Evolutionary conservation across 2,329 filamentous ascomycete genomes (phyloP).

Genomic region (Chaetothyriales sp.): DNA sequence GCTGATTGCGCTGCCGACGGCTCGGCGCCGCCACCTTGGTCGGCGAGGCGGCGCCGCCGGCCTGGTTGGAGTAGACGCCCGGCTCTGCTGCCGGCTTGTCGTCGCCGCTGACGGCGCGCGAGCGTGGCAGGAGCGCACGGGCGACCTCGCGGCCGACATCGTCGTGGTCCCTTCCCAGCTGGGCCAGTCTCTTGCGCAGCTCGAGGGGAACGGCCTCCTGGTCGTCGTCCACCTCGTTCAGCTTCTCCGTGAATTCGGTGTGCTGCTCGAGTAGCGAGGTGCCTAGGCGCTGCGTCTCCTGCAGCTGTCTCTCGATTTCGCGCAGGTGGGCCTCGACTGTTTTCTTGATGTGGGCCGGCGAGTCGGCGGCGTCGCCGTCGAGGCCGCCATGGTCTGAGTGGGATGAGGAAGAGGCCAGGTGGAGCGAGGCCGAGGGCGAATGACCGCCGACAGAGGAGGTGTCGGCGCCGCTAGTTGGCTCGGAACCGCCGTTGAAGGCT

Average conservation of each 20-base stretch:
- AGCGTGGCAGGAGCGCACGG: conserved; percentile 73
- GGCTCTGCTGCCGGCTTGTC: conserved; percentile 51
- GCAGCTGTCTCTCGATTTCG: conserved; percentile 81
- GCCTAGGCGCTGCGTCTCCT: conserved; percentile 80
- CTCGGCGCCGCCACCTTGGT: conserved; percentile 80
- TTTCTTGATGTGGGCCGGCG: conserved; percentile 73
- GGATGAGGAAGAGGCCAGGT: background rate
- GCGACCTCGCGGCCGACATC: conserved; percentile 84
- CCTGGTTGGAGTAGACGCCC: conserved; percentile 70
- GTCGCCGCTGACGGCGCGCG: conserved; percentile 59
- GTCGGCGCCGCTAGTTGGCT: no score
- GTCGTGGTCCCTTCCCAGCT: conserved; percentile 90
- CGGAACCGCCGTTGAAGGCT: background rate
- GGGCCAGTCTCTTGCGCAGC: conserved; percentile 64
- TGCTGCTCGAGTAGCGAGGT: conserved; percentile 78
- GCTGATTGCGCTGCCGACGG: conserved; percentile 80
- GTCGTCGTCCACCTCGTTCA: conserved; percentile 69
- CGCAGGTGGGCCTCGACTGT: conserved; percentile 82
- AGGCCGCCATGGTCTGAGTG: conserved; percentile 48
- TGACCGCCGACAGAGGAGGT: no score
- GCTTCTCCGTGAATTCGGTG: conserved; percentile 63
- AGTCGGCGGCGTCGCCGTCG: conserved; percentile 59
- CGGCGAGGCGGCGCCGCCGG: conserved; percentile 66
- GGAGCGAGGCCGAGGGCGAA: no score
- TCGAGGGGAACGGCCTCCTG: conserved; percentile 63